Percentiles rank a stretch among this genome's conserved stretches.
Conservation (phyloP, 495 filamentous ascomycete species). For the Lindgomyces ingoldianus region DNA sequence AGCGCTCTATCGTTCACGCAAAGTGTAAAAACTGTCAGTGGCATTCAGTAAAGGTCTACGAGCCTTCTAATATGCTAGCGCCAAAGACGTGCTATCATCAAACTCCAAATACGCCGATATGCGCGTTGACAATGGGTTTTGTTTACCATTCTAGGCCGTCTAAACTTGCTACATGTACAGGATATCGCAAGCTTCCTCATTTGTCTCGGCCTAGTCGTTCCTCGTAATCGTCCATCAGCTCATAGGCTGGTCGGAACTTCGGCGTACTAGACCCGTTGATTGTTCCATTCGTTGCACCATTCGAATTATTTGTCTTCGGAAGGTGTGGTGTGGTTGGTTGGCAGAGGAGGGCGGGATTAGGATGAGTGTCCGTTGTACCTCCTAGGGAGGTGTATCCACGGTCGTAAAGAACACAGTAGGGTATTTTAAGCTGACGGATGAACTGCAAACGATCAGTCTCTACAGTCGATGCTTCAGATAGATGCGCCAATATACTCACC, state of each 20-base stretch:
- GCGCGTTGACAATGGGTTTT: too few species aligned
- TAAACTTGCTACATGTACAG: neutral
- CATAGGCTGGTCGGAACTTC: constrained; percentile 79
- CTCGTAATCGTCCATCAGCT: constrained; percentile 77
- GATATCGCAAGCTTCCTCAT: neutral
- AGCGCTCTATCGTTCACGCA: too few species aligned
- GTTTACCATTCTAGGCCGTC: too few species aligned
- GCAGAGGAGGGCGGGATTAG: constrained; percentile 69
- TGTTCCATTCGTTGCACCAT: constrained; percentile 24
- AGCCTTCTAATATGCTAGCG: too few species aligned
- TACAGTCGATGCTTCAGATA: neutral
- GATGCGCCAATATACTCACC: constrained; percentile 52
- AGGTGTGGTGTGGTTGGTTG: neutral
- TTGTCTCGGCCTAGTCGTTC: constrained; percentile 78
- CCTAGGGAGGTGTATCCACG: constrained; percentile 83
- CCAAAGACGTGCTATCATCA: too few species aligned
- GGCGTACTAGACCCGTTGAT: constrained; percentile 28
- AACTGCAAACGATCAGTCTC: constrained; percentile 56
- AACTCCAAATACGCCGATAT: too few species aligned
- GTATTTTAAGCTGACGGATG: constrained; percentile 72
- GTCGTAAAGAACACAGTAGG: constrained; percentile 86
- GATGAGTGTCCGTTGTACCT: constrained; percentile 84
- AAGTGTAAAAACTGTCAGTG: too few species aligned
- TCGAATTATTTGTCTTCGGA: neutral
- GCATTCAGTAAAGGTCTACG: too few species aligned